These are phyloP conservation scores for Solanum commersonii DNA, from an alignment of 257 asterid genomes.

Conservation along the genomic window DNA sequence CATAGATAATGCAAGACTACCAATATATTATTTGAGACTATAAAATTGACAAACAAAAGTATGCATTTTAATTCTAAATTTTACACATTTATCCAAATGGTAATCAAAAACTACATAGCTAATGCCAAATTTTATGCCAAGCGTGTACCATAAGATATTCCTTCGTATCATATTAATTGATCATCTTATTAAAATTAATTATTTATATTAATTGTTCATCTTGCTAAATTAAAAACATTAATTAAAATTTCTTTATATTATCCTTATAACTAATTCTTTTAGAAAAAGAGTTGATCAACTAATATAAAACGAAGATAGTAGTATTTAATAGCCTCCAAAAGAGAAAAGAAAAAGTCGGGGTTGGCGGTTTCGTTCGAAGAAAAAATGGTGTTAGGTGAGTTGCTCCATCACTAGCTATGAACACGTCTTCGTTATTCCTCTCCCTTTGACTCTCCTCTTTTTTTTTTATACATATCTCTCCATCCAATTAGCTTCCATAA, in stretches of 20 bases:
- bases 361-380: neutral
- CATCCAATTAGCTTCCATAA: neutral
- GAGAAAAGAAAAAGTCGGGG: neutral
- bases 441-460: neutral
- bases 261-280: rapidly evolving
- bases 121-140: neutral
- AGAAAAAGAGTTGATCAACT: rapidly evolving
- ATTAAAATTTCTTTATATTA: no score
- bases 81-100: neutral
- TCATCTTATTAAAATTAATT: no score
- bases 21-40: neutral
- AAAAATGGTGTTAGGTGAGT: neutral
- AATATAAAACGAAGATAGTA: no score
- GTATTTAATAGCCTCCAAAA: neutral
- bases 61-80: no score
- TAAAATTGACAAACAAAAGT: neutral
- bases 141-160: no score
- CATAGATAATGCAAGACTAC: neutral
- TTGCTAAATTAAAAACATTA: no score
- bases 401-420: neutral
- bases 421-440: neutral
- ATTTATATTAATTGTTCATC: no score
- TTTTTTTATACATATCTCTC: no score
- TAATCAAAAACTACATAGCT: neutral
- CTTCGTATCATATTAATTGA: rapidly evolving